Base-by-base conservation (phyloP, 2,329 filamentous ascomycete genomes). In the Cercospora zeina region DNA sequence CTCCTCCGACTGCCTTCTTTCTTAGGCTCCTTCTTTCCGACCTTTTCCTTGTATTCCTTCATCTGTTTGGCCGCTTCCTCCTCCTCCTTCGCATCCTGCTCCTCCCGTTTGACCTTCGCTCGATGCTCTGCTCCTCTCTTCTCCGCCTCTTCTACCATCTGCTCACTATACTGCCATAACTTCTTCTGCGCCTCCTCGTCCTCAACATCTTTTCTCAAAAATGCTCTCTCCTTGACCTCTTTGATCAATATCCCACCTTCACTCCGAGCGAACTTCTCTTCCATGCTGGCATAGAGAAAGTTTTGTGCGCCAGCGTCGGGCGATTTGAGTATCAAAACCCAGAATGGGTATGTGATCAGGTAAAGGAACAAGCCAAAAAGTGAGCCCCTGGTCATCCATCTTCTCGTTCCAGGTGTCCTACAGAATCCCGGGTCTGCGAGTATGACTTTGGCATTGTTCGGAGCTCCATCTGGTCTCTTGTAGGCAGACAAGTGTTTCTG, bases 401-500 rank as follows among this genome's bases (percentile, higher is more conserved):
- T 84, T 49, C 91, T 85, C 77, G 88, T 96, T 1, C 95, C 93
- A 0, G 93, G 91, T 8, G 93, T 97, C 57, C 95, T 86, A 24
- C 87, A 85, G 67, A 88, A 85, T 19, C 95, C 93, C 0, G 95
- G 95, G 71, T 99, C 93, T 1, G 93, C 90, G 62, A 96, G 84
- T 54, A 96, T 81, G 50, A 97, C 91, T 34, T 90, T 86, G 3
- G 92, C 84, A 68, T 91, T 96, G 80, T 88, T 89, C 0, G 91
- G 91, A 53, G 90, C 80, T 65, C 88, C 85, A 74, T 99, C 95
- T 0, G 93, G 91, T 24, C 95, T 84, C 71, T 90, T 85, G 76
- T 96, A 96, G 1, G 88, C 80, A 68, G 92, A 87, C 51, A 99
- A 82, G 74, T 97, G 93, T 74, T 96, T 95, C 77, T 97, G 93